phyloP scores from a whole-genome alignment of 225 moss, liverwort and hornwort genomes.

The Antitrichia curtipendula region DNA sequence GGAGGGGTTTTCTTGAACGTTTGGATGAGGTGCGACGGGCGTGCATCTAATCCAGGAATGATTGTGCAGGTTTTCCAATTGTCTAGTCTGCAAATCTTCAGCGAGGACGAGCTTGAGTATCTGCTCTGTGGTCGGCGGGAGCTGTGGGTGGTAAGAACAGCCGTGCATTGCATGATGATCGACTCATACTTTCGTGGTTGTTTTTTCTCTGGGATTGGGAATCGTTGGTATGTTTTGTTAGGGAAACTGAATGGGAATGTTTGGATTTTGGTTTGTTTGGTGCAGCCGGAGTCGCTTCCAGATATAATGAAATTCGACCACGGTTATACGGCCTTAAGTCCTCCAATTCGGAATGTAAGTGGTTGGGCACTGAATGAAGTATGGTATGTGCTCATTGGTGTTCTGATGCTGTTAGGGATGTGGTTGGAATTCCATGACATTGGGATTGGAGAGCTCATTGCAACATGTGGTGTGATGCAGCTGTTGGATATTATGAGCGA shows the following conservation, averaged over 20 bases:
- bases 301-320: conserved; percentile 98
- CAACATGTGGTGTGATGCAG: conserved; percentile 16
- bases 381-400: not conserved
- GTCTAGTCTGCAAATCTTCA: conserved; percentile 76
- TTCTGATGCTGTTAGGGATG: not conserved
- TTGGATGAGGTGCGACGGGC: not conserved
- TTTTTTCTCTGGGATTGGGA: not conserved
- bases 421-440: not conserved
- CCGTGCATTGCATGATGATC: not conserved
- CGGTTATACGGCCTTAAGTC: conserved; percentile 89
- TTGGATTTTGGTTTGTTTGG: not conserved
- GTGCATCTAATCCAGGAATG: not conserved
- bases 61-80: conserved; percentile 79
- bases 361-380: not conserved
- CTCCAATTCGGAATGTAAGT: conserved; percentile 93
- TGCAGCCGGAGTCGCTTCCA: conserved; percentile 79
- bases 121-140: conserved; percentile 87
- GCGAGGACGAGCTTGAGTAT: conserved; percentile 83
- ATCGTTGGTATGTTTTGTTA: not conserved
- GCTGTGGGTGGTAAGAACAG: conserved; percentile 68
- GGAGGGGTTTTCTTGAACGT: not conserved
- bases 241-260: not conserved
- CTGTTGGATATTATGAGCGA: conserved; percentile 96
- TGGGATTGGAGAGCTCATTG: not conserved
- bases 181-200: not conserved